These are phyloP conservation scores for Hygrophila difformis DNA, from an alignment of 257 asterid species.

Conservation along the genomic window DNA sequence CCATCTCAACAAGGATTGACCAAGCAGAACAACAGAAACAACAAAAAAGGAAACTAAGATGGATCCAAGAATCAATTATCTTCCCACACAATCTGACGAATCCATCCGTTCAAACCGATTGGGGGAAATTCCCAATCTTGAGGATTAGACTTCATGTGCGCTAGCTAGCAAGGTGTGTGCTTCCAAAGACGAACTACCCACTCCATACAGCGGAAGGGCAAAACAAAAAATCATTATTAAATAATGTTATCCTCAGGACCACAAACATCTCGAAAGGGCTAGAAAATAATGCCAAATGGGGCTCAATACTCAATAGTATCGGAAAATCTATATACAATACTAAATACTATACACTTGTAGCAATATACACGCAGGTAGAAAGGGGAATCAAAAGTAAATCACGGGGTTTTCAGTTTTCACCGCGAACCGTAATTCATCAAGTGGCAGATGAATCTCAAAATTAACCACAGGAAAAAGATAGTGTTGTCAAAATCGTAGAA, in stretches of 20 bases:
- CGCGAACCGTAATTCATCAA: neutral
- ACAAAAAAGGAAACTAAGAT: neutral
- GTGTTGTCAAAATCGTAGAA: neutral
- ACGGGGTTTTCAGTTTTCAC: too few relatives aligned
- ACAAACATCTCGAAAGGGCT: slow-evolving; percentile 8
- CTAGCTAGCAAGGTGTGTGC: slow-evolving; percentile 6
- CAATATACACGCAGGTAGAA: too few relatives aligned
- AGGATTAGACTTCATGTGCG: slow-evolving; percentile 27
- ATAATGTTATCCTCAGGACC: slow-evolving; percentile 25
- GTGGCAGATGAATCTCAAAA: neutral
- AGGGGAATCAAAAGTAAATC: too few relatives aligned
- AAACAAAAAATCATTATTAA: slow-evolving; percentile 10
- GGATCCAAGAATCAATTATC: neutral
- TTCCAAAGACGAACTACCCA: slow-evolving; percentile 13
- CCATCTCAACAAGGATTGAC: neutral
- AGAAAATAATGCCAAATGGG: slow-evolving; percentile 10
- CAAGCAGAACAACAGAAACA: too few relatives aligned
- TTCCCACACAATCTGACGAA: slow-evolving; percentile 16
- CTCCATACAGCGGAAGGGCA: neutral
- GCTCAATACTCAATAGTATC: slow-evolving; percentile 3
- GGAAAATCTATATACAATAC: neutral
- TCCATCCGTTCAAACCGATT: slow-evolving; percentile 7
- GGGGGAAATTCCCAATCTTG: slow-evolving; percentile 7
- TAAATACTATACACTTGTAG: too few relatives aligned
- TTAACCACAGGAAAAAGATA: neutral